Percentiles rank a stretch among this genome's conserved stretches.
These are phyloP conservation scores for Diaporthe australafricana DNA, from an alignment of 2,329 filamentous ascomycete genomes.

Conservation along the genomic window DNA sequence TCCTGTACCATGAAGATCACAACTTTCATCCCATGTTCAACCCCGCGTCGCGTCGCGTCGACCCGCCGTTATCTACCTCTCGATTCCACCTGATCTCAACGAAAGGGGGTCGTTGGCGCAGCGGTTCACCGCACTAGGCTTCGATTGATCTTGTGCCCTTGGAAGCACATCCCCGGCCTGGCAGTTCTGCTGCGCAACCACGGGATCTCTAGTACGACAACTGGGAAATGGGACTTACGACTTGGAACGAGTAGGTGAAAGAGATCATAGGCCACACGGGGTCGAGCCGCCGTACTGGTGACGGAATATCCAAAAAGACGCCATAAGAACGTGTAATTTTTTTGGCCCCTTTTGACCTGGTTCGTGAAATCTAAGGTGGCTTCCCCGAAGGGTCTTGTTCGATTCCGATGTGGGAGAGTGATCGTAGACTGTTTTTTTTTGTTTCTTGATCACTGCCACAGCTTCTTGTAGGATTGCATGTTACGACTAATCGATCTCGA, in stretches of 20 bases:
- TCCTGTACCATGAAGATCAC: background rate
- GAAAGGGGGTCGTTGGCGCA: constrained; percentile 23
- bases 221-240: constrained; percentile 10
- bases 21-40: background rate
- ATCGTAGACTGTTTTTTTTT: background rate
- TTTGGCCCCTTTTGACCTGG: background rate
- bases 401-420: background rate
- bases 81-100: background rate
- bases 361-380: background rate
- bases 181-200: constrained; percentile 26
- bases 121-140: constrained; percentile 17
- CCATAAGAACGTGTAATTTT: constrained; percentile 32
- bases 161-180: constrained; percentile 30
- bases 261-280: constrained; percentile 21
- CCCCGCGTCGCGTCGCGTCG: background rate
- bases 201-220: constrained; percentile 19
- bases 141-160: constrained; percentile 5
- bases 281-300: constrained; percentile 22
- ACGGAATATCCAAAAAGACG: constrained; percentile 31
- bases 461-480: background rate
- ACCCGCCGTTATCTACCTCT: background rate
- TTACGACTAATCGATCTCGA: background rate
- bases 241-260: constrained; percentile 25
- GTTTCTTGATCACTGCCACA: background rate
- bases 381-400: background rate